Evolutionary conservation across 2,329 filamentous ascomycete genomes (phyloP).

Genomic region (Colletotrichum scovillei): DNA sequence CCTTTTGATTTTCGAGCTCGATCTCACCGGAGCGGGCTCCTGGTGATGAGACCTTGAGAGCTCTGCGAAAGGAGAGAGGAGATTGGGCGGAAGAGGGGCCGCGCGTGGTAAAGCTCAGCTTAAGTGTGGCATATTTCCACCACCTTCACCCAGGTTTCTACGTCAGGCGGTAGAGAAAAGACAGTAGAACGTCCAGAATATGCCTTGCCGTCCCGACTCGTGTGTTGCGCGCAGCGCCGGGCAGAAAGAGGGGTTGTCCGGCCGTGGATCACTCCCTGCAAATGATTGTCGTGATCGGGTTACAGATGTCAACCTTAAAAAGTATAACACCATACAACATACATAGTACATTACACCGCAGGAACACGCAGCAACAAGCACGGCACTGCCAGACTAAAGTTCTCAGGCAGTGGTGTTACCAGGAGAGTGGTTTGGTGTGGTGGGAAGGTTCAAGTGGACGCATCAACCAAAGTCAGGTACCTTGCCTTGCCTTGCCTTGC

Average conservation of each 20-base stretch:
- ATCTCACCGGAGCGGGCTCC: neutral
- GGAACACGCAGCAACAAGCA: too few relatives aligned
- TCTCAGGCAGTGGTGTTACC: neutral
- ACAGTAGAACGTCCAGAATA: too few relatives aligned
- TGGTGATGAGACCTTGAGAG: neutral
- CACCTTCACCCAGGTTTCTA: neutral
- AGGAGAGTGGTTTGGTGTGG: slow-evolving; percentile 20
- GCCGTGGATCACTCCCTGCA: neutral
- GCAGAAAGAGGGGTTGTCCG: neutral
- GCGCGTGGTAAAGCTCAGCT: neutral
- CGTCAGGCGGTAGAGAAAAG: neutral
- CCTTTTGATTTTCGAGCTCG: neutral
- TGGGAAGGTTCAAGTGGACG: slow-evolving; percentile 9
- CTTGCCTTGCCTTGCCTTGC: neutral
- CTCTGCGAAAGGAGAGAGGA: neutral
- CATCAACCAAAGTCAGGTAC: neutral
- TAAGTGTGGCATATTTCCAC: neutral
- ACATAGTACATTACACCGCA: too few relatives aligned
- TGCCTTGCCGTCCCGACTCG: too few relatives aligned
- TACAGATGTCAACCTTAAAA: slow-evolving; percentile 28
- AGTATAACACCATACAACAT: neutral
- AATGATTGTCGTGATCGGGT: slow-evolving; percentile 29
- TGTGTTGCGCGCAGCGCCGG: too few relatives aligned
- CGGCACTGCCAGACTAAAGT: neutral
- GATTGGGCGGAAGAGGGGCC: neutral